Evolutionary conservation across 1,139 yeast species (phyloP), one percentile per base, ranked within the genome.

Genomic region (Arxiozyma bovina): DNA sequence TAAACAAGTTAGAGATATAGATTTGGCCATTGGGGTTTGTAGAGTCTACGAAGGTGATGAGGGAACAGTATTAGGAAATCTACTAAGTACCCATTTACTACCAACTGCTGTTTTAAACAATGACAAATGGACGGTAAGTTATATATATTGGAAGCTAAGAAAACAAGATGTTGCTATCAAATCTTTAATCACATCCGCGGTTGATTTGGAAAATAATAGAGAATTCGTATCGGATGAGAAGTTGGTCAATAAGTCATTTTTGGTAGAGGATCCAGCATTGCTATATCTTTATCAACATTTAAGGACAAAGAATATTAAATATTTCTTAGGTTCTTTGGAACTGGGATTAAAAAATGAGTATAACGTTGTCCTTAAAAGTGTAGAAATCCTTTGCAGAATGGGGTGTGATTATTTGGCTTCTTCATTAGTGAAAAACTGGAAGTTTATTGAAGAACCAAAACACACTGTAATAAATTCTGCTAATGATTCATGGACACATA

Each of bases 401-500:
- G 98, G 98, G 0, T 91, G 98, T 72, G 96, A 91, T 62, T 79
- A 83, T 59, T 69, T 91, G 50, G 83, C 91, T 0, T 66, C 87
- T 21, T 77, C 82, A 50, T 68, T 90, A 52, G 73, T 87, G 3
- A 74, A 74, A 52, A 80, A 79, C 56, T 91, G 97, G 97, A 72
- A 72, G 40, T 91, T 90, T 64, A 69, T 75, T 40, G 69, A 66
- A 30, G 68, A 61, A 44, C 50, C 59, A 12, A 57, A 52, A 52
- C 54, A 52, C 43, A 49, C 42, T 5, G 52, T 57, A 51, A 50
- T 30, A 27, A 50, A 40, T 42, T 44, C 47, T 38, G 40, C 53
- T 44, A 38, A 42, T 47, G 41, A 46, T 50, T 22, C 42, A 30
- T 41, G 45, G 48, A 25, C 43, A 3, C 53, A 53, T 7, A 45